phyloP scores from a whole-genome alignment of 805 yeast species.

The Nakazawaea peltata region DNA sequence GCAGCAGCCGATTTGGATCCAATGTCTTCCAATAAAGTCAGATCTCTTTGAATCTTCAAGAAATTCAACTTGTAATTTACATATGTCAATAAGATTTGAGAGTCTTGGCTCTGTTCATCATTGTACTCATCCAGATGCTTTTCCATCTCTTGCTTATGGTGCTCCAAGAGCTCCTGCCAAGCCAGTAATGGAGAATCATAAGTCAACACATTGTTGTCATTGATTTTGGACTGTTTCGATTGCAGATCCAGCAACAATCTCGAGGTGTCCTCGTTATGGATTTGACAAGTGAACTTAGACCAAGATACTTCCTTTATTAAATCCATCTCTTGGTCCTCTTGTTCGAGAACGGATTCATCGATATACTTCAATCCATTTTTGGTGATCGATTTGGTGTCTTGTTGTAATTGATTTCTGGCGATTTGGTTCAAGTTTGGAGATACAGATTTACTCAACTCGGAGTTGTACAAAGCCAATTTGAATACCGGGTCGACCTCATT shows the following conservation, averaged over 20 bases:
- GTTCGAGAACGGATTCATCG: conserved; percentile 29
- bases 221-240: conserved; percentile 20
- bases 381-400: conserved; percentile 26
- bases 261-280: conserved; percentile 69
- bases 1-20: conserved; percentile 11
- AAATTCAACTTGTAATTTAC: conserved; percentile 61
- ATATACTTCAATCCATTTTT: conserved; percentile 23
- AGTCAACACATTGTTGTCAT: conserved; percentile 30
- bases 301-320: conserved; percentile 31
- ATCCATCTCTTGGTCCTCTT: conserved; percentile 15
- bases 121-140: conserved; percentile 32
- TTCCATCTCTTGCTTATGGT: conserved; percentile 48
- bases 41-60: conserved; percentile 68
- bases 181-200: conserved; percentile 51
- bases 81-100: conserved; percentile 69
- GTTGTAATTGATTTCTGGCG: conserved; percentile 32
- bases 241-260: conserved; percentile 38
- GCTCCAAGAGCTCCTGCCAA: conserved; percentile 65
- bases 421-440: conserved; percentile 39
- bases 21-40: conserved; percentile 27
- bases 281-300: conserved; percentile 48
- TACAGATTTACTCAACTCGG: conserved; percentile 18
- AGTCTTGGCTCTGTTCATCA: conserved; percentile 54
- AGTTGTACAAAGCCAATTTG: conserved; percentile 28
- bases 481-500: conserved; percentile 61